Base-by-base conservation (phyloP, 495 filamentous ascomycete genomes). In the Hypoxylon cercidicola region DNA sequence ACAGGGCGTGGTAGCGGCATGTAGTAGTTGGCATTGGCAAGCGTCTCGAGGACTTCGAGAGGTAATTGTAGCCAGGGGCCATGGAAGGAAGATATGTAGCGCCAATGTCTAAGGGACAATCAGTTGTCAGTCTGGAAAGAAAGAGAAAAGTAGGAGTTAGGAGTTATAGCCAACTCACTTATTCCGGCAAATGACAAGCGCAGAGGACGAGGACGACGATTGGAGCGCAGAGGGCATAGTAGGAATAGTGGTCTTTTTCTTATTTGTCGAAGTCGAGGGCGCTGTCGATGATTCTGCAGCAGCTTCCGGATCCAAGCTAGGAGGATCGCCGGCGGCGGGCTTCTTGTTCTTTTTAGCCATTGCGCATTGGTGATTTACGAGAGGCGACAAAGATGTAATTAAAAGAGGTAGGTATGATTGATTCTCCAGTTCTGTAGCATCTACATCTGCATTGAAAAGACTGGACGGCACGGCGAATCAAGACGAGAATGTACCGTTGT, bases 51-150 rank as follows among this genome's bases (percentile, higher is more conserved):
- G 52, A 92, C 83, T 76, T 93, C 90, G 62, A 85, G 85, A n/a
- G 90, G 90, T 28, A 93, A 78, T 74, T 93, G 90, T n/a, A 93
- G 85, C 90, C 90, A 93, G 62, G 89, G 90, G 13, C 90, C 90
- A 72, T 93, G 90, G 68, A 91, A 93, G 48, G 89, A 87, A 16
- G 90, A 92, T 52, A 93, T 93, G 72, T 92, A 90, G 41, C 87
- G 84, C 90, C 90, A 93, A 77, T 93, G 90, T 68, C 90, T 93
- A 52, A 13, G 7, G 15, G 28, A 37, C 59, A 55, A 43, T 53
- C 43, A 64, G 40, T 20, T 34, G 60, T 43, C 41, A n/a, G 11
- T 19, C 30, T 19, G 48, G n/a, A 47, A 54, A 25, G 20, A 20
- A 15, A 51, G 62, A 54, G 28, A 25, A 40, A 28, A 28, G 25